Evolutionary conservation across 2,329 filamentous ascomycete genomes (phyloP), one percentile per base, ranked within the genome.

Genomic region (Akanthomyces dipterigenus): DNA sequence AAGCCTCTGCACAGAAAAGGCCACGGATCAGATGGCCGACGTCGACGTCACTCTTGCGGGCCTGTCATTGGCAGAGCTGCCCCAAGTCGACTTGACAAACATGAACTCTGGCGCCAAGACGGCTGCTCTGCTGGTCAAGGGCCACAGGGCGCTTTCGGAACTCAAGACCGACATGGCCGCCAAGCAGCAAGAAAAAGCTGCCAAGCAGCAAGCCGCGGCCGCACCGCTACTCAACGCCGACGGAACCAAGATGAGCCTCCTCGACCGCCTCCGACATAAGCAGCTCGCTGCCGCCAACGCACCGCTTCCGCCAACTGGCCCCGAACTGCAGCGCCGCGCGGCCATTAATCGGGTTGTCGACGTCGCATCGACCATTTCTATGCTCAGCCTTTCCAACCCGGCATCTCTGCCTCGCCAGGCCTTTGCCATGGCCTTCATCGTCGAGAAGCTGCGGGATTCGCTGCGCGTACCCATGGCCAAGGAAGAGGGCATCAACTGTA

Each of bases 201-300:
- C 66, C 18, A 78, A 74, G 63, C 67, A 70, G 57, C 72, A 73
- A 28, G 65, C 70, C 16, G 68, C 72, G 63, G 53, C 67, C 59
- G 67, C 68, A 48, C 65, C 72, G 0, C 66, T 73, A 60, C 65
- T 75, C 42, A 81, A 80, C 63, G 64, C 76, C 1, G 77, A 78
- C 55, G 79, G 76, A 48, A 72, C 74, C 50, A 79, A 86, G 75
- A 86, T 88, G 77, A 85, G 84, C 58, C 83, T 96, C 26, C 80
- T 95, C 62, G 89, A 93, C 71, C 87, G 89, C 54, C 83, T 96
- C 65, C 87, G 88, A 64, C 79, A 82, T 60, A 93, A 93, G 76
- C 84, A 89, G 66, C 73, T 81, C 66, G 78, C 82, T 70, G 81
- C 82, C 66, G 72, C 77, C 9, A 77, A 75, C 55, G 90, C 87